Evolutionary conservation across 148 eudicot genomes (phyloP).

Genomic region (Camellia lanceoleosa): DNA sequence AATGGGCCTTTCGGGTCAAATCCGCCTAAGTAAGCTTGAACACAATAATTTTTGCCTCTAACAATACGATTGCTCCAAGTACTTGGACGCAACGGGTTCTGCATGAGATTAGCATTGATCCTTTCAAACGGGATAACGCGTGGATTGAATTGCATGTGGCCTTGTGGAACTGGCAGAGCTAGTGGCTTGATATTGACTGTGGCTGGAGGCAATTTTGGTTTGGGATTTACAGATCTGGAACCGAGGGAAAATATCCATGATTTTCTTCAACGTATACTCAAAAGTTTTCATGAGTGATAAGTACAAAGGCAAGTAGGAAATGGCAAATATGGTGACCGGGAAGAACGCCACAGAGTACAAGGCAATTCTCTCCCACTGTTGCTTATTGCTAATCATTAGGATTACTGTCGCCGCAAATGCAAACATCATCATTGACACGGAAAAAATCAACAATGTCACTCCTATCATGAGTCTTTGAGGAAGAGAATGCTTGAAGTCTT

Average conservation of each 20-base stretch:
- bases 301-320: background rate
- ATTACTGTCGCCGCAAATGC: background rate
- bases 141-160: background rate
- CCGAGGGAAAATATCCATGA: background rate
- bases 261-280: background rate
- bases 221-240: no score
- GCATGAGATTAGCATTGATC: no score
- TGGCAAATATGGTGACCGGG: background rate
- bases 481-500: background rate
- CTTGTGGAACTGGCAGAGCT: background rate
- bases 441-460: background rate
- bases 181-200: background rate
- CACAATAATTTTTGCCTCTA: no score
- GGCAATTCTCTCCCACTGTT: slow-evolving; percentile 3
- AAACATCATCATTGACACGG: slow-evolving; percentile 7
- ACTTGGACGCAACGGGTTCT: no score
- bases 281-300: background rate
- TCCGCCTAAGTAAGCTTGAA: no score
- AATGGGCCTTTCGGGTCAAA: no score
- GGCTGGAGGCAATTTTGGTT: no score
- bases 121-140: background rate
- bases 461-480: background rate
- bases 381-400: background rate
- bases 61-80: no score
- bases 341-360: slow-evolving; percentile 6